A percentile compares a stretch with the other conserved stretches of the same genome.
phyloP scores from a whole-genome alignment of 2,329 filamentous ascomycete genomes.

The Apiospora saccharicola region DNA sequence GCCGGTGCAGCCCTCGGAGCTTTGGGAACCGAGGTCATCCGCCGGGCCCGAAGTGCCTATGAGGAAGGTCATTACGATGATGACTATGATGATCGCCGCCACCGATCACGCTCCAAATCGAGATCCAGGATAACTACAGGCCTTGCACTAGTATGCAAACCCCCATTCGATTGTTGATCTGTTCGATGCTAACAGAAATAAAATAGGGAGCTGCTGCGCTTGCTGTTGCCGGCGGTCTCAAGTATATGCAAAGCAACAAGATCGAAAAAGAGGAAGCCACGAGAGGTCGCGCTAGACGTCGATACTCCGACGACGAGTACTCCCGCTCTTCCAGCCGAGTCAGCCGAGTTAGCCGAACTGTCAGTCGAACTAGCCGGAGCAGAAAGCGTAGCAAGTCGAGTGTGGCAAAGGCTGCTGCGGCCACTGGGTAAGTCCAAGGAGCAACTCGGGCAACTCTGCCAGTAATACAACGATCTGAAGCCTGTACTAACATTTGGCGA shows the following conservation, averaged over 20 bases:
- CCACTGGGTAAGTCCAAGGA: conserved; percentile 51
- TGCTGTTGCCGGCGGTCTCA: conserved; percentile 70
- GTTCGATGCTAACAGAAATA: not conserved
- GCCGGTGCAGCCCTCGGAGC: conserved; percentile 70
- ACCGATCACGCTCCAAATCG: conserved; percentile 47
- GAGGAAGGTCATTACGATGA: conserved; percentile 57
- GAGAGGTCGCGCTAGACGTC: conserved; percentile 63
- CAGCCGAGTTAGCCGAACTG: conserved; percentile 48
- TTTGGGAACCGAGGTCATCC: conserved; percentile 66
- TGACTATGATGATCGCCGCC: conserved; percentile 45
- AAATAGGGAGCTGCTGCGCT: conserved; percentile 61
- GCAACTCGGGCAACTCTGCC: not conserved
- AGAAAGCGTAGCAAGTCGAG: conserved; percentile 47
- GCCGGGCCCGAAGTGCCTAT: conserved; percentile 68
- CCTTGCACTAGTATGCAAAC: conserved; percentile 60
- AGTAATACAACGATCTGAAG: not conserved
- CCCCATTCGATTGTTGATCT: not conserved
- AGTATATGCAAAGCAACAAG: conserved; percentile 68
- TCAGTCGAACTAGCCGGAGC: conserved; percentile 50
- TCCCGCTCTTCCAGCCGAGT: conserved; percentile 54
- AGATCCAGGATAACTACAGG: conserved; percentile 63
- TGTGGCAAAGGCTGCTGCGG: conserved; percentile 63
- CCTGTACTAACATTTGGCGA: not conserved
- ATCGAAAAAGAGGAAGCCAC: conserved; percentile 64
- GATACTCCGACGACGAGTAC: conserved; percentile 52